Evolutionary conservation across 805 yeast genomes (phyloP).

Genomic region (Kazachstania kunashirensis): DNA sequence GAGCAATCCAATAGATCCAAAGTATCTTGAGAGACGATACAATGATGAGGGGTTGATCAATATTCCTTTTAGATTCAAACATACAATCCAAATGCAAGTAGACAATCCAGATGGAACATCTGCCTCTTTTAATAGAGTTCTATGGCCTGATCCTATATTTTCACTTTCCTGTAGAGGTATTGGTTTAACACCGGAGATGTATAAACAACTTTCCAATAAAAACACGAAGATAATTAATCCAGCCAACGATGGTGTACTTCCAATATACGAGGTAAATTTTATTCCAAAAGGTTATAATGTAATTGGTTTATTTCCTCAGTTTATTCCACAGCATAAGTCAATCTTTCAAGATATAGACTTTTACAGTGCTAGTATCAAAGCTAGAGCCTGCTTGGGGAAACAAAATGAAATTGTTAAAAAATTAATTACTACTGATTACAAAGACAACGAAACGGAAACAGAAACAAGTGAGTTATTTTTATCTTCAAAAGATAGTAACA

Average conservation of each 20-base stretch:
- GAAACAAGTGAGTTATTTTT: too few relatives aligned
- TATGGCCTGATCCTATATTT: constrained; percentile 17
- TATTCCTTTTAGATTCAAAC: constrained; percentile 1
- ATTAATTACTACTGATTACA: neutral
- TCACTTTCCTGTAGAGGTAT: constrained; percentile 20
- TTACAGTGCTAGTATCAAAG: constrained; percentile 7
- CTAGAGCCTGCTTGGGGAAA: neutral
- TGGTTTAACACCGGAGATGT: constrained; percentile 12
- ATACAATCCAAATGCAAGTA: constrained; percentile 3
- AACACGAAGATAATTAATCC: constrained; percentile 12
- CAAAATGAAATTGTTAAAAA: neutral
- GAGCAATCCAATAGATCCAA: neutral
- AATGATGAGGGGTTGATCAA: neutral
- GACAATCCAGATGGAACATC: neutral
- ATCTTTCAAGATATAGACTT: constrained; percentile 10
- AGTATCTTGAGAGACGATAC: neutral
- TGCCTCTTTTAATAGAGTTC: neutral
- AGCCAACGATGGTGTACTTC: constrained; percentile 8
- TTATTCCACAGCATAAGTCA: constrained; percentile 9
- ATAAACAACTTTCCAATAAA: constrained; percentile 3
- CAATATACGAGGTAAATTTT: constrained; percentile 7
- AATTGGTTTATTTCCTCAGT: constrained; percentile 21
- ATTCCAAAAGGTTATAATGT: constrained; percentile 13
- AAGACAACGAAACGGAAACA: neutral
- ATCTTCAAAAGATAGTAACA: too few relatives aligned